phyloP scores from a whole-genome alignment of 768 basidiomycete species.

The Pleurotus eryngii region DNA sequence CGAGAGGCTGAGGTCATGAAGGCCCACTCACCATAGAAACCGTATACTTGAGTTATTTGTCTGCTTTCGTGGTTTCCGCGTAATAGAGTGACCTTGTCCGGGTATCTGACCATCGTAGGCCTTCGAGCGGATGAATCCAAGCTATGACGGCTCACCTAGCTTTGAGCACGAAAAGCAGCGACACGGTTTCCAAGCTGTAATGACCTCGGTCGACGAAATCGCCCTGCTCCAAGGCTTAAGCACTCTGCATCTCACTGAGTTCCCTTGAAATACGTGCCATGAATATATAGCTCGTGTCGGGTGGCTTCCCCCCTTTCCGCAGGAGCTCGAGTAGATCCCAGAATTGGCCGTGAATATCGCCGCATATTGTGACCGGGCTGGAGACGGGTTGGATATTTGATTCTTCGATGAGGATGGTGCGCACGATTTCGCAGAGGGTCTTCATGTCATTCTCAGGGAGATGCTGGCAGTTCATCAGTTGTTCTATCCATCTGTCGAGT shows the following conservation, averaged over 20 bases:
- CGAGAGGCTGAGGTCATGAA: no score
- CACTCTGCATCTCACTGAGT: slow-evolving; percentile 16
- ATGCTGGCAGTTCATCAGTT: slow-evolving; percentile 82
- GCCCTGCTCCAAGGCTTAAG: slow-evolving; percentile 53
- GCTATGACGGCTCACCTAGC: slow-evolving; percentile 52
- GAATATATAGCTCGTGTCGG: slow-evolving; percentile 91
- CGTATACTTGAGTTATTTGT: slow-evolving; percentile 98
- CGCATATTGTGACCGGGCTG: slow-evolving; percentile 91
- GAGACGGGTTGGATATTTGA: slow-evolving; percentile 97
- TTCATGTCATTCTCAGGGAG: slow-evolving; percentile 94
- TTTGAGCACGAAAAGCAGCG: slow-evolving; percentile 83
- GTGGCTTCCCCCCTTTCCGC: slow-evolving; percentile 80
- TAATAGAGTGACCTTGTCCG: slow-evolving; percentile 86
- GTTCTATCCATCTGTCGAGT: slow-evolving; percentile 84
- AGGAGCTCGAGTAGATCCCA: slow-evolving; percentile 94
- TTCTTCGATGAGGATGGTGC: slow-evolving; percentile 89
- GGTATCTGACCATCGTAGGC: slow-evolving; percentile 55
- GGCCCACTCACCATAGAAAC: slow-evolving; percentile 77
- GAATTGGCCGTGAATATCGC: slow-evolving; percentile 97
- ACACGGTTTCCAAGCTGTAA: slow-evolving; percentile 94
- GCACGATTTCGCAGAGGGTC: slow-evolving; percentile 84
- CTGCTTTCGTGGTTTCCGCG: slow-evolving; percentile 96
- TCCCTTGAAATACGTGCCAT: slow-evolving; percentile 72
- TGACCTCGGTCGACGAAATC: slow-evolving; percentile 98
- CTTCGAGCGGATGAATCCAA: not conserved